Conservation (phyloP, 208 protist genomes). For the Leishmania aethiopica region DNA sequence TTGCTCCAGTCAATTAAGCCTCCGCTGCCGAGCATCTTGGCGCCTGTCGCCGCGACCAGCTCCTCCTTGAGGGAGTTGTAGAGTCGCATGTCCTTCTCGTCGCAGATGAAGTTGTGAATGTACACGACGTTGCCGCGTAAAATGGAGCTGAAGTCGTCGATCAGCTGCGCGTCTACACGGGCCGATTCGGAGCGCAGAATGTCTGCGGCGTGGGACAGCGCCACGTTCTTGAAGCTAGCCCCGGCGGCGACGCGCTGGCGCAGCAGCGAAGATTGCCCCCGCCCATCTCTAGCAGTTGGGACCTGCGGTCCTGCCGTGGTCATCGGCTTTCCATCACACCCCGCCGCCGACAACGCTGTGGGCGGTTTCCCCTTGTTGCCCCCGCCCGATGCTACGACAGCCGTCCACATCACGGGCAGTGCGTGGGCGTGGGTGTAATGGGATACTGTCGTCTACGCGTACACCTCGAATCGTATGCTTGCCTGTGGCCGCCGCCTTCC, state of each 20-base stretch:
- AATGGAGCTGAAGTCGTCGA: slow-evolving; percentile 71
- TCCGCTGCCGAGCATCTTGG: slow-evolving; percentile 48
- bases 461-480: not conserved
- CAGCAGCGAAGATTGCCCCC: slow-evolving; percentile 47
- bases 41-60: slow-evolving; percentile 66
- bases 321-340: not conserved
- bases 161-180: slow-evolving; percentile 69
- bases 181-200: slow-evolving; percentile 75
- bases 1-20: slow-evolving; percentile 93
- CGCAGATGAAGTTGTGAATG: slow-evolving; percentile 83
- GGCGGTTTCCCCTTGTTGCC: not conserved
- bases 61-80: slow-evolving; percentile 78
- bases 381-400: not conserved
- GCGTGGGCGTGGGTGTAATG: not conserved
- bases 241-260: slow-evolving; percentile 40
- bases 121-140: slow-evolving; percentile 86
- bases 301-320: not conserved
- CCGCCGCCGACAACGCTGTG: not conserved
- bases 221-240: slow-evolving; percentile 67
- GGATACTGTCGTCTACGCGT: not conserved
- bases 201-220: slow-evolving; percentile 55
- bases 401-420: not conserved
- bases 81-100: slow-evolving; percentile 51
- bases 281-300: not conserved
- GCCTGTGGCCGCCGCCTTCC: not conserved